Base-by-base conservation (phyloP, 345 rosid species). In the Acer saccharum region DNA sequence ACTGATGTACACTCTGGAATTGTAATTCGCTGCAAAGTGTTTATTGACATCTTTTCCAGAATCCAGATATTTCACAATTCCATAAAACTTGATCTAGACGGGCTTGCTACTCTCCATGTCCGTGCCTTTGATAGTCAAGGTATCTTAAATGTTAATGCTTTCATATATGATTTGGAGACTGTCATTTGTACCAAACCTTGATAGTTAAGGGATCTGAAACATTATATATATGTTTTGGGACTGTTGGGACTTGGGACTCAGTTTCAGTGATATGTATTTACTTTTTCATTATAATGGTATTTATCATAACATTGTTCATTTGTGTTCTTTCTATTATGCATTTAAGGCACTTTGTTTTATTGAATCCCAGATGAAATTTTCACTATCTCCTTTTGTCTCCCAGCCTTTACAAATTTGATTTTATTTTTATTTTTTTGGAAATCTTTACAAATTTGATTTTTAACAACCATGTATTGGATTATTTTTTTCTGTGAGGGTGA, bases 11-110 rank as follows among this genome's bases (percentile, higher is more conserved):
- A 85, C 57, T 90, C 95, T 0, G 99, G 98, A 79, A 84, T 84
- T 81, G 94, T 95, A 73, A 91, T 95, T 82, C 99, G 98, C 64
- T 95, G 99, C 91, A 95, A 93, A 81, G 98, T 95, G 69, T 95
- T 95, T 69, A 92, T 95, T 80, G 98, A 95, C 83, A 93, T 81
- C 64, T 88, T 95, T 81, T 91, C 95, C 27, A 88, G 98, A 84
- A 89, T 95, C 58, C 97, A 90, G 89, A 95, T 95, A 77, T 95
- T 93, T 84, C 98, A 95, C 75, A 93, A 87, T 73, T 95, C 98
- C 54, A 76, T 95, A 65, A 95, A 95, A 85, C 95, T 95, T 77
- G 97, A 95, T 82, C 88, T 95, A 76, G 98, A 95, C 76, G 98
- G 98, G 17, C 95, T 95, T 69, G 93, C 98, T 77, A 95, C 95